Conservation (phyloP, 768 basidiomycete genomes). For the Boletus insuetus region DNA sequence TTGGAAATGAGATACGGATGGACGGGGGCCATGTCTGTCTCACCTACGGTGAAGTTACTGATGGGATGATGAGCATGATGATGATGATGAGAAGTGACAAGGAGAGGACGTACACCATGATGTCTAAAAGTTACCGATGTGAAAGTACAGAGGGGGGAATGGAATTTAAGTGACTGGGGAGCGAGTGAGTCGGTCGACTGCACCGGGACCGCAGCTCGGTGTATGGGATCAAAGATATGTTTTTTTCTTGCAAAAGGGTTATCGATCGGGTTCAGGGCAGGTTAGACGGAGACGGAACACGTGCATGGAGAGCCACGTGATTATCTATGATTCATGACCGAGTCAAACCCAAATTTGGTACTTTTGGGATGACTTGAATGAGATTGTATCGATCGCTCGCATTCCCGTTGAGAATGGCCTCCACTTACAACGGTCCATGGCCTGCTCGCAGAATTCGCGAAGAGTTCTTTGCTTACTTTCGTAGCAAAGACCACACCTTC, state of each 20-base stretch:
- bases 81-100: constrained; percentile 2
- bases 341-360: constrained; percentile 6
- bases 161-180: neutral
- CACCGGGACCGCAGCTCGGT: constrained; percentile 29
- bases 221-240: constrained; percentile 11
- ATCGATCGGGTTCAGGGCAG: constrained; percentile 51
- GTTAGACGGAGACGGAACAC: constrained; percentile 12
- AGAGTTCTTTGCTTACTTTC: constrained; percentile 90
- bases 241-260: constrained; percentile 22
- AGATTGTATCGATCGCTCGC: constrained; percentile 23
- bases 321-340: constrained; percentile 14
- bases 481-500: constrained; percentile 75
- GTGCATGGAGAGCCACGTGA: constrained; percentile 5
- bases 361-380: neutral
- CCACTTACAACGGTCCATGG: constrained; percentile 51
- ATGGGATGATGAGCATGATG: constrained; percentile 31
- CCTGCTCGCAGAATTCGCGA: constrained; percentile 80
- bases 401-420: constrained; percentile 23
- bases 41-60: constrained; percentile 89
- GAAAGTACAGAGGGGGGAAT: constrained; percentile 15
- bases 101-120: constrained; percentile 73
- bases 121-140: constrained; percentile 47
- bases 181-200: constrained; percentile 15
- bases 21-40: constrained; percentile 30
- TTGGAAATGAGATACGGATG: constrained; percentile 7